Conservation (phyloP, 2,329 filamentous ascomycete species). For the Colletotrichum orchidophilum region DNA sequence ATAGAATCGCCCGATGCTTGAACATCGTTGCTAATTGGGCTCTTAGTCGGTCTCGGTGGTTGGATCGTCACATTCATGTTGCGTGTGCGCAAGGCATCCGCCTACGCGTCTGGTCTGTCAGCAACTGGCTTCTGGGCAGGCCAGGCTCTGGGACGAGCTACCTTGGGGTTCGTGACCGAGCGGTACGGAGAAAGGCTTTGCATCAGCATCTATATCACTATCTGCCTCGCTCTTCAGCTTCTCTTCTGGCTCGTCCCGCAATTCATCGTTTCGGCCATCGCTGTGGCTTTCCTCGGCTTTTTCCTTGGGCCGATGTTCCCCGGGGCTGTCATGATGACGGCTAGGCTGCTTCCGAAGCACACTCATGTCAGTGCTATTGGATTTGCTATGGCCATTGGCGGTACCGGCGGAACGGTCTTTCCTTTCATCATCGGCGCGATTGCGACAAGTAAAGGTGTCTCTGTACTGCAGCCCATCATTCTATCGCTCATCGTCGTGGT, state of each 20-base stretch:
- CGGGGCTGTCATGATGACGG: conserved; percentile 74
- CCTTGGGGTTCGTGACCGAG: conserved; percentile 76
- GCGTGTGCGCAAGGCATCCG: conserved; percentile 69
- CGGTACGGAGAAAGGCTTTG: conserved; percentile 71
- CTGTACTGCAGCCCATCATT: conserved; percentile 60
- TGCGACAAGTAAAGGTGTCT: conserved; percentile 59
- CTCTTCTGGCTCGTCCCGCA: conserved; percentile 67
- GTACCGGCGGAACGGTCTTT: conserved; percentile 71
- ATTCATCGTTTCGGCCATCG: conserved; percentile 67
- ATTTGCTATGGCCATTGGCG: conserved; percentile 78
- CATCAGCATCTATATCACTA: conserved; percentile 67
- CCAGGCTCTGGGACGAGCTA: conserved; percentile 73
- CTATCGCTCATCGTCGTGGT: conserved; percentile 52
- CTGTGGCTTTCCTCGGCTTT: conserved; percentile 76
- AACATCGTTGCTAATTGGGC: conserved; percentile 16
- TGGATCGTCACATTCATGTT: conserved; percentile 88
- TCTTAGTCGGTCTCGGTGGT: conserved; percentile 70
- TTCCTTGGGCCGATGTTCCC: conserved; percentile 81
- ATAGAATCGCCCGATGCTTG: no score
- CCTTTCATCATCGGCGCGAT: conserved; percentile 71
- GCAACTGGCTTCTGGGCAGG: conserved; percentile 85
- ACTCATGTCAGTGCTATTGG: conserved; percentile 79
- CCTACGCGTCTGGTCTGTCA: conserved; percentile 76
- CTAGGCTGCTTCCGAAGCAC: conserved; percentile 74
- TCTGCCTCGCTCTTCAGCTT: conserved; percentile 70